Evolutionary conservation across 2,329 filamentous ascomycete species (phyloP), one percentile per base, ranked within the genome.

Genomic region (Triangularia verruculosa): DNA sequence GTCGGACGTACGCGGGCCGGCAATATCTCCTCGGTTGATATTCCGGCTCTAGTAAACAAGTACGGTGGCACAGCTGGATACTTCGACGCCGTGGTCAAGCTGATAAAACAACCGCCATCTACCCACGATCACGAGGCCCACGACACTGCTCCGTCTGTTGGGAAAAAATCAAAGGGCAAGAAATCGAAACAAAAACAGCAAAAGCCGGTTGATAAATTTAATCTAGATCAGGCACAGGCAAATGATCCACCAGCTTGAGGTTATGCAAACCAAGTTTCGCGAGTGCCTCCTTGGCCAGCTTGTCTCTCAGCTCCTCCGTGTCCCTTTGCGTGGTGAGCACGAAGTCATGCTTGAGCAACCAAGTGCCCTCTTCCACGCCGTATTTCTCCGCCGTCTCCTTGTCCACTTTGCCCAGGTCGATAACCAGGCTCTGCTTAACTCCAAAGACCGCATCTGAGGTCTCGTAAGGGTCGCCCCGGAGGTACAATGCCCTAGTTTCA

Each of bases 401-500:
- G 76, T 77, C 79, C 57, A 69, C 86, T 79, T 71, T 82, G 77
- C 66, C 81, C 69, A 76, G 78, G 68, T 91, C 89, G 13, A 92
- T 82, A n/a, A 92, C 78, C 12, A 96, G 80, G 27, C 89, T 91
- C 73, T 92, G 83, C 75, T 96, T 96, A 63, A 96, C 91, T 20
- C 92, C 92, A 70, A 96, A 96, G 1, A 96, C 92, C 0, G 91
- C 90, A 72, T 96, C 92, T 0, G 89, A 91, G 0, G 86, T 90
- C 78, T 94, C 91, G 73, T 94, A 95, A 0, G 89, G 89, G 70
- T 94, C 91, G 54, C 87, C 88, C 2, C 89, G 86, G 61, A 93
- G 79, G 72, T 94, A 96, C 0, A 96, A 79, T 0, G 91, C 90
- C 3, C 89, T 92, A 54, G 8, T 9, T 27, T n/a, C 43, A 47